Evolutionary conservation across 164 flowering plant species (phyloP), one percentile per base, ranked within the genome.

Genomic region (Euptelea pleiosperma): DNA sequence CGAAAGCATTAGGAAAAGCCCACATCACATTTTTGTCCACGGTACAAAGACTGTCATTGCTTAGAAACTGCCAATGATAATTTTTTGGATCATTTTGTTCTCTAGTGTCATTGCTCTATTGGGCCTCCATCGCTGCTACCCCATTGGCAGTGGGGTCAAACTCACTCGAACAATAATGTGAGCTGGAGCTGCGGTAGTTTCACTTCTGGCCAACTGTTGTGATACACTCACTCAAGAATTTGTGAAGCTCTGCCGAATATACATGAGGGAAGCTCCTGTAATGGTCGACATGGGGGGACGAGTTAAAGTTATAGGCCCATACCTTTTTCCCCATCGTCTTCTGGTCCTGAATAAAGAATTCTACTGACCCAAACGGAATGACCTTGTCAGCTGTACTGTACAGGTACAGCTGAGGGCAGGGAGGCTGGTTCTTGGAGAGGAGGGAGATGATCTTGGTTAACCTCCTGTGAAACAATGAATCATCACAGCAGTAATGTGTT

Each of bases 271-370:
- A 90, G 55, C 68, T 82, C 70, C 99, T 69, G 62, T 69, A 90
- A 76, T 93, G 99, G 49, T 93, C 99, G 15, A 90, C 99, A 57
- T 93, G 99, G 2, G 99, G 95, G 11, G 99, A 90, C 5, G 86
- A 69, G 1, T 63, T 72, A 42, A 90, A 90, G 60, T 90, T 79
- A 43, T 65, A 80, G 24, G 91, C 74, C 57, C 51, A 19, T 15
- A 86, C 88, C 41, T 55, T 66, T 68, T 64, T 82, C 37, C 96
- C 96, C 41, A 31, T 54, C 60, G 30, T 72, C 76, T 69, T 76
- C 61, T 86, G 96, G n/a, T 70, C 65, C 49, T 79, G 71, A 31
- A 86, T 71, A 52, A 81, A 78, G 47, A 58, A 63, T 57, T 86
- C 96, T 2, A 88, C 76, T 1, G 91, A 67, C 26, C 45, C 68